These are phyloP conservation scores for Lagenidium sp. DNA, from an alignment of 352 stramenopile species.

Conservation along the genomic window DNA sequence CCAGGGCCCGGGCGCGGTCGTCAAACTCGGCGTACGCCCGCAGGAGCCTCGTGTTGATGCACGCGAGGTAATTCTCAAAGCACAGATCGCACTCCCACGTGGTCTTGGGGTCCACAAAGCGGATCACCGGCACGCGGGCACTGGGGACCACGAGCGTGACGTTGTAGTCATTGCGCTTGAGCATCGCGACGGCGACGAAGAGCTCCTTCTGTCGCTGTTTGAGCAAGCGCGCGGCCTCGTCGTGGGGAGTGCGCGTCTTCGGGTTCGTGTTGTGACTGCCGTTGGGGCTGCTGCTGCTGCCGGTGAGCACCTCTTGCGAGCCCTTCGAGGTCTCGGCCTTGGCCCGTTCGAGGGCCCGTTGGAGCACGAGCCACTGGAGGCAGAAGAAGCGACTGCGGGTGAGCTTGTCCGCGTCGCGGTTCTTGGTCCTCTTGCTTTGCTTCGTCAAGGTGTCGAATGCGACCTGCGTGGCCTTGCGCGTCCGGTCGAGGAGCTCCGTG, in stretches of 20 bases:
- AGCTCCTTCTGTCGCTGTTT: conserved; percentile 10
- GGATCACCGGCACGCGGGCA: conserved; percentile 76
- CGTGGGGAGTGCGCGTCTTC: conserved; percentile 3
- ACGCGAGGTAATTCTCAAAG: conserved; percentile 78
- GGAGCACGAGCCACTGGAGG: conserved; percentile 5
- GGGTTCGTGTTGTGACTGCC: conserved; percentile 1
- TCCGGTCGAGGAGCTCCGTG: conserved; percentile 38
- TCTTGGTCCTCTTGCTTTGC: conserved; percentile 10
- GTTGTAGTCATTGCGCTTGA: conserved; percentile 43
- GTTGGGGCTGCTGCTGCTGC: neutral
- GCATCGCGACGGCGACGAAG: conserved; percentile 9
- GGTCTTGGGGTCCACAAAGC: conserved; percentile 47
- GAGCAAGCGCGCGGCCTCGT: conserved; percentile 18
- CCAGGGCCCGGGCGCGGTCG: conserved; percentile 76
- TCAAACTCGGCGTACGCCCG: conserved; percentile 73
- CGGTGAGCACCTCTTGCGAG: neutral
- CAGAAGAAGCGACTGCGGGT: neutral
- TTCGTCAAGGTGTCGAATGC: conserved; percentile 31
- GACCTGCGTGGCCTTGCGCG: no score
- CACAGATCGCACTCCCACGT: conserved; percentile 73
- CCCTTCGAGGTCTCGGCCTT: conserved; percentile 23
- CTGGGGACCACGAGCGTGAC: conserved; percentile 55
- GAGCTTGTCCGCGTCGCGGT: conserved; percentile 3
- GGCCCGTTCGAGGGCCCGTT: conserved; percentile 27
- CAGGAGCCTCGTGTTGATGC: conserved; percentile 72